Base-by-base conservation (phyloP, 495 filamentous ascomycete species). In the Astrocystis sublimbata region DNA sequence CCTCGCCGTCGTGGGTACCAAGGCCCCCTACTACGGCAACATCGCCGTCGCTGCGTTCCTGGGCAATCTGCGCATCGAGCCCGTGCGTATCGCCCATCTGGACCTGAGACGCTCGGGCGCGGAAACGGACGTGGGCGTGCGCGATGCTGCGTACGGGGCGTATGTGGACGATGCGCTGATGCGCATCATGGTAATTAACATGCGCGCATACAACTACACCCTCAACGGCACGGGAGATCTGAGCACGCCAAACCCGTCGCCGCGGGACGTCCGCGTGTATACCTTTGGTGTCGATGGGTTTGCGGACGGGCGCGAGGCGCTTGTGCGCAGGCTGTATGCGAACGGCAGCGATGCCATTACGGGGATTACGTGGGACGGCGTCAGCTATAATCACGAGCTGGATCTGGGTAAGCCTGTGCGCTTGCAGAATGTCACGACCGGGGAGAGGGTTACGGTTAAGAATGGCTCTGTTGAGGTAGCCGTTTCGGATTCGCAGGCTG, bases 1-100 rank as follows among this genome's bases (percentile, higher is more conserved):
- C 62, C 76, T 76, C 30, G 81, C 82, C 1, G 74, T 73, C 6
- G 71, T 79, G 5, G 87, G 86, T 13, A 90, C 87, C 35, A 88
- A 86, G 66, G 70, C 87, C 0, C 86, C 87, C 0, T 90, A 88
- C 70, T 89, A 90, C 70, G 87, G 86, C 17, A 85, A 83, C 67
- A 75, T 87, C 33, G 82, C 81, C 43, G 84, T 85, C 0, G 85
- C 87, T 4, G 78, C 83, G 5, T 78, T 85, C 67, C 69, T 89
- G 8, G 81, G 81, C 13, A 68, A 76, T 61, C 56, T 78, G 15
- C 63, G 64, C n/a, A 26, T 13, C 33, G 24, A 46, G 41, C 59
- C 68, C 30, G 74, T 70, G 47, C 72, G 66, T 26, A 73, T 83
- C n/a, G 66, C 69, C 30, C 77, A 81, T 58, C 63, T 85, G 10